Evolutionary conservation across 495 filamentous ascomycete genomes (phyloP).

Genomic region (Rhypophila decipiens): DNA sequence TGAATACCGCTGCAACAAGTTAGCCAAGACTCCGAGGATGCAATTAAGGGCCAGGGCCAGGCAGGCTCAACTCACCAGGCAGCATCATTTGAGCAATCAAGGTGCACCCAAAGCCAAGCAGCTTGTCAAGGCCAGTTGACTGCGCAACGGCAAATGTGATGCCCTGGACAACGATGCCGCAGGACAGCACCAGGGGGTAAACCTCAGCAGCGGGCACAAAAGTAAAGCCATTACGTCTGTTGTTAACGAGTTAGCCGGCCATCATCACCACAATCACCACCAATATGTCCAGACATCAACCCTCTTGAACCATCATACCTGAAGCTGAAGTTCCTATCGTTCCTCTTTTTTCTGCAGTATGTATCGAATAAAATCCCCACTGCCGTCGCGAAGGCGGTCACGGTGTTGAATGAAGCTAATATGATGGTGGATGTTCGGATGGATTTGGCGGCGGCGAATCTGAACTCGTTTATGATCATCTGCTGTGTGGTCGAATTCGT

Average conservation of each 20-base stretch:
- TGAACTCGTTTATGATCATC: constrained; percentile 35
- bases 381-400: constrained; percentile 40
- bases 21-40: constrained; percentile 2
- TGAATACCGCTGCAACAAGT: constrained; percentile 37
- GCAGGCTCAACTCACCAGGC: constrained; percentile 31
- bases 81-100: constrained; percentile 39
- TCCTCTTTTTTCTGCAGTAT: constrained; percentile 32
- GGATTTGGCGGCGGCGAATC: constrained; percentile 38
- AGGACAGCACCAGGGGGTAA: constrained; percentile 40
- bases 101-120: constrained; percentile 35
- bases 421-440: constrained; percentile 44
- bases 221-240: constrained; percentile 26
- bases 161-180: constrained; percentile 40
- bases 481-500: constrained; percentile 24
- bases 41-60: not conserved
- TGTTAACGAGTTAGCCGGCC: too few species aligned
- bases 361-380: constrained; percentile 38
- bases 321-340: constrained; percentile 23
- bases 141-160: constrained; percentile 40
- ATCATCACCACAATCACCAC: not conserved
- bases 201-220: constrained; percentile 34
- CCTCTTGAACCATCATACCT: constrained; percentile 12
- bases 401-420: constrained; percentile 41
- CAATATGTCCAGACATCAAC: not conserved
- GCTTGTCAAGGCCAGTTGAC: constrained; percentile 32